A percentile compares a stretch with the other conserved stretches of the same genome.
Conservation (phyloP, 1,284 basidiomycete species). For the Sanghuangporus sanghuang region DNA sequence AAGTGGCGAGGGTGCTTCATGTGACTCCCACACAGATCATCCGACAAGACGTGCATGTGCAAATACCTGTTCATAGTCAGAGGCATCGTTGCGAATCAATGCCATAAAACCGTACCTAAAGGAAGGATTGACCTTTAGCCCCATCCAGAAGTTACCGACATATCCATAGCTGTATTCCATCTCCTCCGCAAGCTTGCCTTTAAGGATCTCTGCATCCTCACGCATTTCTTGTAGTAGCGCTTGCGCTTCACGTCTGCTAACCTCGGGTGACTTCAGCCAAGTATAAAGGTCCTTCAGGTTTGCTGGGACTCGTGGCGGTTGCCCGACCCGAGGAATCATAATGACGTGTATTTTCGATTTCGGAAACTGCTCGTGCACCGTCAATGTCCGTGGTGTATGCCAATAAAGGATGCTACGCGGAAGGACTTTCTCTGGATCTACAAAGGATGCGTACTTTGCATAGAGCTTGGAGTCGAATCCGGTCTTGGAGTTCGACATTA, state of each 20-base stretch:
- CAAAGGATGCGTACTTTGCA: conserved; percentile 43
- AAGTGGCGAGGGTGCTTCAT: conserved; percentile 93
- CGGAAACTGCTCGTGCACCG: conserved; percentile 81
- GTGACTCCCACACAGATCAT: conserved; percentile 67
- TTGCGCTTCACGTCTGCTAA: conserved; percentile 47
- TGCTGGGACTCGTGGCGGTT: conserved; percentile 15
- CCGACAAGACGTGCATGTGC: conserved; percentile 85
- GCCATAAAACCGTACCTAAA: conserved; percentile 51
- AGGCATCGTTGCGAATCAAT: background rate
- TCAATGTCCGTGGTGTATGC: conserved; percentile 55
- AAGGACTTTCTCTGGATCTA: conserved; percentile 42
- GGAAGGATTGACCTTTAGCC: conserved; percentile 84
- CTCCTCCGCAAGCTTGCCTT: conserved; percentile 67
- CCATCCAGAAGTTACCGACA: conserved; percentile 75
- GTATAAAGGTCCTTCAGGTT: conserved; percentile 11
- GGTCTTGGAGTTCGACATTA: background rate
- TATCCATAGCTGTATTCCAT: conserved; percentile 79
- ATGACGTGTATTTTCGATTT: conserved; percentile 86
- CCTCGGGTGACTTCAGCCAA: conserved; percentile 15
- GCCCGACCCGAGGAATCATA: conserved; percentile 58
- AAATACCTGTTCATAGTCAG: conserved; percentile 55
- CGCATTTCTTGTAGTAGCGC: conserved; percentile 50
- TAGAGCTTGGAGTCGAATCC: background rate
- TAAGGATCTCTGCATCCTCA: conserved; percentile 46
- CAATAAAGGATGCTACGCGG: conserved; percentile 61